Evolutionary conservation across 768 basidiomycete genomes (phyloP), one percentile per base, ranked within the genome.

Genomic region (Clitopilus hobsonii): DNA sequence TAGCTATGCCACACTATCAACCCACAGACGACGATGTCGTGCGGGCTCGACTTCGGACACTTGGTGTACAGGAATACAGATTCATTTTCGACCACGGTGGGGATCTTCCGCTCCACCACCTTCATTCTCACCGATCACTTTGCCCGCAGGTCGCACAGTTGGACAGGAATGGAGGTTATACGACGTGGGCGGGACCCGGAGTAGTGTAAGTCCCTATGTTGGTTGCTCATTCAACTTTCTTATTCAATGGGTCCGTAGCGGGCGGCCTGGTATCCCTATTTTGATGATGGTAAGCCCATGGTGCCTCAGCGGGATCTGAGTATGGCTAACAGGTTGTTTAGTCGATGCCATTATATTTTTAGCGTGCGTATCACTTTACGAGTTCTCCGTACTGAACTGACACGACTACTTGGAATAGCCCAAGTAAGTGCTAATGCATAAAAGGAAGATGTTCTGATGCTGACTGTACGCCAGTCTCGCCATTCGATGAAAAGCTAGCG

Each of bases 341-440:
- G 83, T 88, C 52, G 83, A 90, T 69, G 84, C 89, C 1, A 89
- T 93, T 66, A 91, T 94, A 61, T 93, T 92, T 71, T 81, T 93
- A 30, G 88, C 86, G 67, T 81, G 63, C 69, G 78, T 73, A 23
- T 11, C 47, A 14, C 32, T 7, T 16, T n/a, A 24, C 23, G 2
- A 29, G 8, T 24, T 47, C 25, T 54, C 28, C 51, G 24, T 24
- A 38, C 52, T n/a, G 7, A 27, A 11, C 32, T 38, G 29, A 30
- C 18, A 20, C 13, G 23, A 27, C 49, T 14, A 41, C 54, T 51
- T 45, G 45, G 16, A 24, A 25, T 59, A 78, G 76, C 20, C 78
- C 78, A 49, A 76, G 78, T 78, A 61, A 56, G 76, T 63, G 30
- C n/a, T n/a, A 23, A 45, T 45, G 38, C 26, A 5, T 49, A 28